Evolutionary conservation across 2,329 filamentous ascomycete species (phyloP).

Genomic region (Venturia carpophila): DNA sequence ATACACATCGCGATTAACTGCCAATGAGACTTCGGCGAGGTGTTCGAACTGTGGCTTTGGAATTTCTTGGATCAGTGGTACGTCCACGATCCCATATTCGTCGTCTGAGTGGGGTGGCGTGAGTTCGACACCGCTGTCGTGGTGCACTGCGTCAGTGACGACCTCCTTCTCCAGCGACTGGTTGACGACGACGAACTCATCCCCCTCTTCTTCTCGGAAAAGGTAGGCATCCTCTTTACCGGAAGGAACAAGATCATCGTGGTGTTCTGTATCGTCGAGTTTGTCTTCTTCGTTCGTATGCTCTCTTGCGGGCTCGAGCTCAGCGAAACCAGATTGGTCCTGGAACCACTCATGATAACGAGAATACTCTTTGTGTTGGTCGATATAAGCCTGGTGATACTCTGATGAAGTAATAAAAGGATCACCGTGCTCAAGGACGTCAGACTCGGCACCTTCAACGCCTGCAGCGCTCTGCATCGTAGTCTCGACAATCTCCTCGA

Average conservation of each 20-base stretch:
- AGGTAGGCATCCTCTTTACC: neutral
- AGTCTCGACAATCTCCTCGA: neutral
- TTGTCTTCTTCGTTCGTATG: neutral
- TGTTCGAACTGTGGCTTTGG: neutral
- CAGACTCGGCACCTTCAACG: too few species aligned
- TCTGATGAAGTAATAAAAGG: neutral
- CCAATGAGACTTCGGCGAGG: neutral
- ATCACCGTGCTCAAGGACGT: neutral
- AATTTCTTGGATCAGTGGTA: neutral
- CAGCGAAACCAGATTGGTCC: neutral
- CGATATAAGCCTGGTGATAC: neutral
- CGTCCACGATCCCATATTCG: neutral
- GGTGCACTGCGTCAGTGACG: too few species aligned
- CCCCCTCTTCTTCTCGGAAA: neutral
- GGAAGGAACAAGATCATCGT: neutral
- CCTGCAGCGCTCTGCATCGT: neutral
- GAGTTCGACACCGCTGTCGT: neutral
- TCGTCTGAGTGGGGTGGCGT: neutral
- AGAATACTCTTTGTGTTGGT: neutral
- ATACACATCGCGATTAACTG: neutral
- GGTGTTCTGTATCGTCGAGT: neutral
- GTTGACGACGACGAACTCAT: neutral
- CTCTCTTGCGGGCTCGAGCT: neutral
- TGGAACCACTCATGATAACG: neutral
- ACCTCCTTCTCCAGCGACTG: too few species aligned